Base-by-base conservation (phyloP, 306 rosid species). In the Mimosa pudica region DNA sequence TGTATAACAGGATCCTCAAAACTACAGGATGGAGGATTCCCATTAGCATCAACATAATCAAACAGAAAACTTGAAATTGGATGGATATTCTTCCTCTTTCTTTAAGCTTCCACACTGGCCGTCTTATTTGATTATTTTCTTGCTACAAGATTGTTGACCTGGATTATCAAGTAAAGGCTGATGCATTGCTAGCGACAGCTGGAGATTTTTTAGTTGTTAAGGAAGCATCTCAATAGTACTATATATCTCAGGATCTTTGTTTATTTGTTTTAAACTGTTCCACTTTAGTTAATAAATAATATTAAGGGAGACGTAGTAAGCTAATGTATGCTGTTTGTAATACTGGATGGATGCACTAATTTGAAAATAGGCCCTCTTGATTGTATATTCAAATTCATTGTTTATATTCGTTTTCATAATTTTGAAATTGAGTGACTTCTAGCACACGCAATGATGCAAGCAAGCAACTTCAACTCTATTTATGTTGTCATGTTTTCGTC, bases 371-470 rank as follows among this genome's bases (percentile, higher is more conserved):
- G 11, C 49, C 49, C 0, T 62, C 81, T 86, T 86, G 66, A 61
- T 11, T 24, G 20, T 70, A 8, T 57, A 72, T 74, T 66, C 74
- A 80, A 47, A 70, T 38, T 36, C 38, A 47, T 8, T 38, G 11
- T 16, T 32, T 10, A 12, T 63, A 11, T 52, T n/a, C 10, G 24
- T 24, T 17, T 58, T 62, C 16, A 9, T 71, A 77, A 83, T 79
- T 65, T 36, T 65, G 70, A 16, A 7, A 66, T 18, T 3, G 0
- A 45, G 46, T 68, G 8, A 24, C 74, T 70, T 45, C 7, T 70
- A 44, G 12, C 6, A 4, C 82, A 79, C 73, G 89, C 89, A 77
- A 77, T 83, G 83, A 86, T 74, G 83, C 62, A 66, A 66, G 20
- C 2, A 47, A 77, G 7, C 64, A 17, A 16, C 16, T 49, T 30